Evolutionary conservation across 768 basidiomycete genomes (phyloP), one percentile per base, ranked within the genome.

Genomic region (Termitomyces sp.): DNA sequence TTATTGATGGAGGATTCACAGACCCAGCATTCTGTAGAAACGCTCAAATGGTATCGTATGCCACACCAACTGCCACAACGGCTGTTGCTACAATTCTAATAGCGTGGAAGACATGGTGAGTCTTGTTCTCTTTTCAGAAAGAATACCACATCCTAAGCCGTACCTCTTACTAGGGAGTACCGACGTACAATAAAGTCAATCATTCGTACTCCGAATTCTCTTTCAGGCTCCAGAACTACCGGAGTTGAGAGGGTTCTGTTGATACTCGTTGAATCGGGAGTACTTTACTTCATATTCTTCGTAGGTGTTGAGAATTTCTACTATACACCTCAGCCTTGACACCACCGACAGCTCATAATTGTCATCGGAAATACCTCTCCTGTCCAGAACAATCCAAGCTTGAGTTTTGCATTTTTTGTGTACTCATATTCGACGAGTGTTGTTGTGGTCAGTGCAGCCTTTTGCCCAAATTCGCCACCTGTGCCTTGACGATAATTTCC

Each of bases 251-350:
- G 44, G 24, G 46, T 58, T 39, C 5, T 63, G 38, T 20, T 59
- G 18, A 15, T 63, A 48, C 40, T 63, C 15, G 20, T 58, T n/a
- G 61, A 62, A 22, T 58, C 61, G 2, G 61, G 57, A 9, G n/a
- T 59, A 20, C 44, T 63, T 11, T 63, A 63, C 28, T 63, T 63
- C 39, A 13, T 63, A 2, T 63, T 63, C 33, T 63, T 63, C 45
- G 62, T 63, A 28, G 16, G 58, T 54, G 18, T 32, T 13, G 28
- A 28, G 24, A 15, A 15, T 9, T 7, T 15, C 15, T 2, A 16
- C 24, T 32, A 13, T 35, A 7, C 20, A 39, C 20, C 28, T 28
- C 28, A 28, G n/a, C 39, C 5, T 22, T 28, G 35, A 51, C n/a
- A 40, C 35, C 2, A 51, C 22, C 13, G 11, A 32, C 28, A 61